Base-by-base conservation (phyloP, 306 rosid genomes). In the Glycine soja region DNA sequence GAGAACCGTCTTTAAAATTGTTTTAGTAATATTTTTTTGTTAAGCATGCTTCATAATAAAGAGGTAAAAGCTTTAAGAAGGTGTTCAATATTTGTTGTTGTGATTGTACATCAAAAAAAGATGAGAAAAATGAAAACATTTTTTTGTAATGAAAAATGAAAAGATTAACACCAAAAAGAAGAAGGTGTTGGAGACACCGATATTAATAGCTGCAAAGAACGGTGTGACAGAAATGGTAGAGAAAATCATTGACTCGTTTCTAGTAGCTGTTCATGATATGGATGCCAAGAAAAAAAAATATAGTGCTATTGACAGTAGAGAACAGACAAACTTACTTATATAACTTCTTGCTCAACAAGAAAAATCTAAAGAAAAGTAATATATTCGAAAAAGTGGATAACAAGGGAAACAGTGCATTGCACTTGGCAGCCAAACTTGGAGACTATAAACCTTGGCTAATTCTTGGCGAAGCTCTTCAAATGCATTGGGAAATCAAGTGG, bases 401-500 rank as follows among this genome's bases (percentile, higher is more conserved):
- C 6, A 47, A 81, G 16, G 97, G 91, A 9, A 90, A 92, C 62
- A 90, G 90, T 52, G 94, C 91, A 8, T 19, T 90, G 53, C 97
- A 92, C 66, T 88, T 90, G 13, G 92, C 92, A 2, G 94, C 94
- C 54, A 89, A 76, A 52, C 82, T 57, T 14, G 78, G 88, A 72
- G 65, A 15, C 10, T 43, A 83, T 59, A 81, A 64, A 46, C 92
- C 97, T 8, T 90, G 94, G 91, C 90, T 74, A 43, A 83, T 88
- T 70, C 86, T 92, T 0, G 94, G 92, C 0, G 89, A 85, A 4
- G 93, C 92, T 1, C 62, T 91, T 57, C 93, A 89, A 82, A 88
- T 92, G 90, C 90, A 92, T 64, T 88, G 92, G 92, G 94, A 92
- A 84, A 74, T 87, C 76, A 92, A 86, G 76, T 89, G 96, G 96